A percentile compares a stretch with the other conserved stretches of the same genome.
These are phyloP conservation scores for Gossypium aridum DNA, from an alignment of 441 rosid species.

Conservation along the genomic window DNA sequence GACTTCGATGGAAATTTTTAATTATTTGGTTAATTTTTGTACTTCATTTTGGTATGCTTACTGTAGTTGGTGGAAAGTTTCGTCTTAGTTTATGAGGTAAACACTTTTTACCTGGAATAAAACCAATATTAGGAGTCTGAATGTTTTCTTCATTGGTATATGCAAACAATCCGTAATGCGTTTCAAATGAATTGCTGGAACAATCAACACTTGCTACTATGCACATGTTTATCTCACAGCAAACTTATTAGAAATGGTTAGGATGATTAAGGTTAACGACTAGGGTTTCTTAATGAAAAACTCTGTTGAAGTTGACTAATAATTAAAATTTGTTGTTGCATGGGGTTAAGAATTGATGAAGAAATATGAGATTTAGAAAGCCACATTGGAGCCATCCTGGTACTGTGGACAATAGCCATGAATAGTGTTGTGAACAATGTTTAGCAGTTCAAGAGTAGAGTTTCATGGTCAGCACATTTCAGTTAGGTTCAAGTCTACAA, in stretches of 20 bases:
- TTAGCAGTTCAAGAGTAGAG: neutral
- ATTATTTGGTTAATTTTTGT: neutral
- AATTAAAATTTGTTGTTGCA: neutral
- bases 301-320: neutral
- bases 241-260: neutral
- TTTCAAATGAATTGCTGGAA: constrained; percentile 1
- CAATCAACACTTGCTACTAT: neutral
- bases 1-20: neutral
- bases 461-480: neutral
- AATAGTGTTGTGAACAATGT: neutral
- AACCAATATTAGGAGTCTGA: neutral
- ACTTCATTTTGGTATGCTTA: neutral
- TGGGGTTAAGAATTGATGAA: neutral
- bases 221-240: neutral
- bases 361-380: neutral
- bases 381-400: neutral
- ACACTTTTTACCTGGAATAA: neutral
- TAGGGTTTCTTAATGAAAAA: neutral
- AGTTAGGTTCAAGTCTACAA: neutral
- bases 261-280: neutral
- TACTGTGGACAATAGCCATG: neutral
- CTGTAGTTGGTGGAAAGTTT: neutral
- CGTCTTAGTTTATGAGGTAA: neutral
- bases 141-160: neutral
- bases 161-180: neutral